phyloP scores from a whole-genome alignment of 2,329 filamentous ascomycete genomes.

The Xylaria sp. region DNA sequence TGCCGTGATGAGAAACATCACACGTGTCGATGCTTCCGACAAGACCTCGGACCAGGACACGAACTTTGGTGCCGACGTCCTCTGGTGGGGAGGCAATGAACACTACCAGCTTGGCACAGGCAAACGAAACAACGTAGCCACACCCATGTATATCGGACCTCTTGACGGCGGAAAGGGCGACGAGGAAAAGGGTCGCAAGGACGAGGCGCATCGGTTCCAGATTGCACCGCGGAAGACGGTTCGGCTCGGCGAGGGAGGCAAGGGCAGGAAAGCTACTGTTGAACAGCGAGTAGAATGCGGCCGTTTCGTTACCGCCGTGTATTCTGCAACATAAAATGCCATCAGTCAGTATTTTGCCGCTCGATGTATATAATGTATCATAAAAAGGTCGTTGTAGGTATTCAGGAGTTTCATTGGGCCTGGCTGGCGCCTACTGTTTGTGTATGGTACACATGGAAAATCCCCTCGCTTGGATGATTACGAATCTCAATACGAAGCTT shows the following conservation, averaged over 20 bases:
- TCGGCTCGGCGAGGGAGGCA: conserved; percentile 52
- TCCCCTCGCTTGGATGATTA: conserved; percentile 20
- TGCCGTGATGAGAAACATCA: conserved; percentile 78
- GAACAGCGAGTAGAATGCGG: conserved; percentile 90
- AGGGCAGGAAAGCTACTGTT: conserved; percentile 64
- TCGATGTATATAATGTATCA: conserved; percentile 19
- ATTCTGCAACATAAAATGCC: conserved; percentile 48
- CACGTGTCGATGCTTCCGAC: conserved; percentile 53
- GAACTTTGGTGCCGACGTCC: conserved; percentile 81
- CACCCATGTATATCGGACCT: conserved; percentile 73
- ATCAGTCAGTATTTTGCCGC: background rate
- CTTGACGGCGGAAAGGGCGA: conserved; percentile 58
- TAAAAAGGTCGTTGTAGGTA: conserved; percentile 12
- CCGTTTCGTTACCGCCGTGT: conserved; percentile 73
- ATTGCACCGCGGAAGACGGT: conserved; percentile 72
- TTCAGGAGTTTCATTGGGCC: conserved; percentile 7
- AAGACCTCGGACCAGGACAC: conserved; percentile 60
- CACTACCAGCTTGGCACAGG: conserved; percentile 89
- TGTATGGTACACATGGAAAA: conserved; percentile 9
- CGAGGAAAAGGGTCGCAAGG: conserved; percentile 51
- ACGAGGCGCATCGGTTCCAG: conserved; percentile 69
- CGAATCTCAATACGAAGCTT: conserved; percentile 10
- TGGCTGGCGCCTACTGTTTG: conserved; percentile 1
- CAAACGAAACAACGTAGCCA: conserved; percentile 72
- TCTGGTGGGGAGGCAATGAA: conserved; percentile 96